These are phyloP conservation scores for Phyllosticta citriasiana DNA, from an alignment of 2,329 filamentous ascomycete genomes.

Conservation along the genomic window DNA sequence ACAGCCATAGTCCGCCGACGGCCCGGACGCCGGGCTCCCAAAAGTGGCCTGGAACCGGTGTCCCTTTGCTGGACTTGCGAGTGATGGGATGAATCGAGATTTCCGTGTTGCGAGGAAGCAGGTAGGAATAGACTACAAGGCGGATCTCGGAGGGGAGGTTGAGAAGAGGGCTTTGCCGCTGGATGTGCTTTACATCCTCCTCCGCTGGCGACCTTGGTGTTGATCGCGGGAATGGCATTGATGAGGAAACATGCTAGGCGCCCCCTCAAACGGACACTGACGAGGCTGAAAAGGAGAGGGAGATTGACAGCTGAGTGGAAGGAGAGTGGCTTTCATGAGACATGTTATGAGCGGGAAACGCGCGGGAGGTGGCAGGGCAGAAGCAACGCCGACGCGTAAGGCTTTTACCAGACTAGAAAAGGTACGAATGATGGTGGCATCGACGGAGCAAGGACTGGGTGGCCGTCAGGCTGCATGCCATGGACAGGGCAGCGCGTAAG, in stretches of 20 bases:
- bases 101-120: conserved; percentile 7
- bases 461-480: not conserved
- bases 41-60: not conserved
- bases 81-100: conserved; percentile 7
- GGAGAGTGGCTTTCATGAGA: not conserved
- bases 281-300: not conserved
- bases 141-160: conserved; percentile 9
- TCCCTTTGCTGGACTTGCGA: not conserved
- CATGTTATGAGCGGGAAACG: not conserved
- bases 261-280: not conserved
- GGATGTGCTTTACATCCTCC: not conserved
- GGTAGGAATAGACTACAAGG: conserved; percentile 8
- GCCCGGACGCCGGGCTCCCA: not conserved
- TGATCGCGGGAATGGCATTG: not conserved
- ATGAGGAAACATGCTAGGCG: not conserved
- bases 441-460: not conserved
- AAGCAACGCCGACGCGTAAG: not conserved
- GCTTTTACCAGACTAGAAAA: not conserved
- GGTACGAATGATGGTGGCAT: not conserved
- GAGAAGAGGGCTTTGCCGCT: not conserved
- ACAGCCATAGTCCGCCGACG: not conserved
- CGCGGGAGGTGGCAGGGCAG: not conserved
- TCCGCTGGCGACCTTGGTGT: not conserved
- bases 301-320: not conserved
- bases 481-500: not conserved